Evolutionary conservation across 2,329 filamentous ascomycete species (phyloP).

Genomic region (Neofusicoccum sp.): DNA sequence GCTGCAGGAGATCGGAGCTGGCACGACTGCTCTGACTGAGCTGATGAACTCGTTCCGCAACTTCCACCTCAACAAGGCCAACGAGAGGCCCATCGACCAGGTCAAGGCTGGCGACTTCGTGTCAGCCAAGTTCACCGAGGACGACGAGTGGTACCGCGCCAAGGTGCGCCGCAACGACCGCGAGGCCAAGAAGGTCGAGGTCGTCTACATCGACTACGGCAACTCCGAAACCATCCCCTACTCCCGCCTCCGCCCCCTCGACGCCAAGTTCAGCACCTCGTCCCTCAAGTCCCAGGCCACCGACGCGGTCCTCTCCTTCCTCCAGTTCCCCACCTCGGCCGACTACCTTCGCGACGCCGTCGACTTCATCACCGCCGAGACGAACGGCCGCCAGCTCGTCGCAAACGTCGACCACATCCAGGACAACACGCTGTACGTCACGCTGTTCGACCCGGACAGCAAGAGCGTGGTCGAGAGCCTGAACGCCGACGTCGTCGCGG

Average conservation of each 20-base stretch:
- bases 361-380: constrained; percentile 72
- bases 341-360: constrained; percentile 86
- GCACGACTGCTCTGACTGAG: constrained; percentile 80
- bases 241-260: constrained; percentile 79
- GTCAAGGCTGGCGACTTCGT: constrained; percentile 93
- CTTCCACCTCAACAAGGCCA: constrained; percentile 84
- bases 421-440: constrained; percentile 83
- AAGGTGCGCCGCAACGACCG: constrained; percentile 91
- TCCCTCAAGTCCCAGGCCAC: constrained; percentile 79
- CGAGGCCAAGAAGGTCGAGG: constrained; percentile 79
- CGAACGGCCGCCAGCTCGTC: constrained; percentile 76
- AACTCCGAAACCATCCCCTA: constrained; percentile 90
- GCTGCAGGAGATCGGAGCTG: constrained; percentile 85
- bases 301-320: constrained; percentile 83
- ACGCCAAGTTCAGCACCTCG: constrained; percentile 77
- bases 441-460: constrained; percentile 76
- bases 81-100: constrained; percentile 71
- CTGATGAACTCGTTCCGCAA: constrained; percentile 89
- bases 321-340: constrained; percentile 79
- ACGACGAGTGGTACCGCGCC: constrained; percentile 93
- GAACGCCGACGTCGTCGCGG: constrained; percentile 82
- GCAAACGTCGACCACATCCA: constrained; percentile 87
- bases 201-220: constrained; percentile 94
- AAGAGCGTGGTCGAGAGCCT: constrained; percentile 73
- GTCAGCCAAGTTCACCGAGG: constrained; percentile 84